Conservation (phyloP, 164 flowering plant genomes). For the Euptelea pleiosperma region DNA sequence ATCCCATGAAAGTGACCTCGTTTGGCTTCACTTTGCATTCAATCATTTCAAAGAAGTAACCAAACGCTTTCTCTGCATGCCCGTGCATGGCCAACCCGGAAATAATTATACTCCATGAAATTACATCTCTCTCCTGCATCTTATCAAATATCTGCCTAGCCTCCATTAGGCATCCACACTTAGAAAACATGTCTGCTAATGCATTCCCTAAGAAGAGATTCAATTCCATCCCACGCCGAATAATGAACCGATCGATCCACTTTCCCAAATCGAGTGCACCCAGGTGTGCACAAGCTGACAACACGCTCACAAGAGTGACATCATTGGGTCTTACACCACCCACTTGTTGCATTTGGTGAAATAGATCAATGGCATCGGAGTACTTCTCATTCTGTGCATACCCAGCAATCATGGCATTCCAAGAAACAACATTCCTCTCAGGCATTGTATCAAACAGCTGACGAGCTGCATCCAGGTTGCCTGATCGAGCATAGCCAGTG, state of each 20-base stretch:
- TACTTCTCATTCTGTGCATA: conserved; percentile 39
- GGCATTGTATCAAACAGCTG: conserved; percentile 33
- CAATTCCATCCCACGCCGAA: conserved; percentile 19
- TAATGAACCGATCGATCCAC: conserved; percentile 25
- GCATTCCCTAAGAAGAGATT: conserved; percentile 38
- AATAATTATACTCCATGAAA: conserved; percentile 40
- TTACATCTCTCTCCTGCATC: conserved; percentile 38
- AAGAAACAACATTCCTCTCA: conserved; percentile 29
- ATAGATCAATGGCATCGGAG: conserved; percentile 28
- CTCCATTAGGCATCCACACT: conserved; percentile 29
- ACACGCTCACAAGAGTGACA: conserved; percentile 33
- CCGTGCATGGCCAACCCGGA: conserved; percentile 35
- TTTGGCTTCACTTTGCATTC: conserved; percentile 25
- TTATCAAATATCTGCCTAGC: conserved; percentile 29
- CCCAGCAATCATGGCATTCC: conserved; percentile 46
- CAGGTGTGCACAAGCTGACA: conserved; percentile 43
- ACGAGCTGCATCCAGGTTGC: conserved; percentile 29
- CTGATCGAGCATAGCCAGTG: conserved; percentile 29
- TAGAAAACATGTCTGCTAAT: conserved; percentile 35
- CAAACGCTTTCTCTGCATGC: conserved; percentile 29
- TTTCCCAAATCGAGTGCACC: conserved; percentile 35
- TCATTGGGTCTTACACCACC: conserved; percentile 30
- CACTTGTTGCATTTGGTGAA: conserved; percentile 29
- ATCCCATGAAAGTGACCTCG: conserved; percentile 37
- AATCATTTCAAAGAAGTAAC: conserved; percentile 29